Base-by-base conservation (phyloP, 345 rosid genomes). In the Corchorus capsularis region DNA sequence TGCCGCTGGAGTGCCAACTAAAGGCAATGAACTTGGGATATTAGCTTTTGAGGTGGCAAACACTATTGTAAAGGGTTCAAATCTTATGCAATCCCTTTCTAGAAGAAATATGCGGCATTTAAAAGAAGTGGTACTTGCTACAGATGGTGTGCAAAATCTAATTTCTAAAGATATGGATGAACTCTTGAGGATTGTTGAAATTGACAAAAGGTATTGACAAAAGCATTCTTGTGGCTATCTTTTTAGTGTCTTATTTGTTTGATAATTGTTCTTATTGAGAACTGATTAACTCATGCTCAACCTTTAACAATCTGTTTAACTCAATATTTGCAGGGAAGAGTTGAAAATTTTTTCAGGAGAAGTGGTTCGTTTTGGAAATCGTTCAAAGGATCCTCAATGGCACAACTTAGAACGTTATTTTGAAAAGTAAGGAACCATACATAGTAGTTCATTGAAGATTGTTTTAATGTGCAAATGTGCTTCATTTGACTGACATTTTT, bases 331-430 rank as follows among this genome's bases (percentile, higher is more conserved):
- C 85, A 95, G 99, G 87, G 94, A 90, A 78, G 98, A 93, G 70
- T 79, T 94, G 80, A 87, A 87, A 83, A 83, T 89, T 79, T 94
- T 94, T 79, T 85, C 91, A 0, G 88, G 94, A 76, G 98, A 94
- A 86, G 97, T 94, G 52, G 91, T 94, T 77, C 96, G 98, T 69
- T 94, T 94, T 80, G 98, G 98, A 76, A 93, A 94, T 87, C 88
- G 92, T 39, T 91, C 92, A 66, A 94, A 91, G 89, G 98, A 94
- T 86, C 88, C 93, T 74, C 97, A 94, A 57, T 94, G 98, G 98
- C 98, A 93, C 84, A 91, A 85, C 81, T 76, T 94, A 78, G 94
- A 90, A 55, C 97, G 98, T 45, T 94, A 93, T 79, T 93, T 94
- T 75, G 92, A 93, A 41, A 93, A 90, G 98, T 94, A 87, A 82